Evolutionary conservation across 805 yeast species (phyloP), one percentile per base, ranked within the genome.

Genomic region (Ogataea wickerhamii): DNA sequence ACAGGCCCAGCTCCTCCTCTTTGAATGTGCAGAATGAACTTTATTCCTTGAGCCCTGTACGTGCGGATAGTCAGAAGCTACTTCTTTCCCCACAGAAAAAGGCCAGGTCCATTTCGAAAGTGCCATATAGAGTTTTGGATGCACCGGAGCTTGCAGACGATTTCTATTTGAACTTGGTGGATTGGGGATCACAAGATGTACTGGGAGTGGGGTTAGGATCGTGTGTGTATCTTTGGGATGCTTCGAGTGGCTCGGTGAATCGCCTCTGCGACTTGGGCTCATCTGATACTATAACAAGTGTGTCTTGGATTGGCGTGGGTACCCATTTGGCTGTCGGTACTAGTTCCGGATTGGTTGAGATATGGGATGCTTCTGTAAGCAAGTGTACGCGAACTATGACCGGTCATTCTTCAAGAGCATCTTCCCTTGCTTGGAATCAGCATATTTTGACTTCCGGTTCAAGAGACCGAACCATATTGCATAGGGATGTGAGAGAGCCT

Each of bases 111-210:
- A 85, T 93, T 16, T 71, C 93, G 3, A 86, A 84, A 54, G 86
- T 88, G 1, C 98, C 98, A 0, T 88, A 83, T 55, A 72, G 96
- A 39, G 97, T 91, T 4, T 71, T 91, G 30, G 98, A 91, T 64
- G 98, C 98, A 0, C 98, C 98, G 0, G 95, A 87, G 33, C 67
- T 93, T 17, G 87, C 87, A 5, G 98, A 93, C 58, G 98, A 91
- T 58, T 91, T 89, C 56, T 91, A 91, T 58, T 71, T 88, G 35
- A 93, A 93, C 52, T 69, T 93, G 40, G 84, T 93, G 1, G 98
- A 93, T 58, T 91, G 98, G 98, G 95, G 97, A 0, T 76, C 87
- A 18, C 87, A 82, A 41, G 95, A 91, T 60, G 66, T 85, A 23
- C 65, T 93, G 28, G 96, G 91, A 2, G 98, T 93, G 5, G 98